These are phyloP conservation scores for Hyaloperonospora brassicae DNA, from an alignment of 352 stramenopile species.

Conservation along the genomic window DNA sequence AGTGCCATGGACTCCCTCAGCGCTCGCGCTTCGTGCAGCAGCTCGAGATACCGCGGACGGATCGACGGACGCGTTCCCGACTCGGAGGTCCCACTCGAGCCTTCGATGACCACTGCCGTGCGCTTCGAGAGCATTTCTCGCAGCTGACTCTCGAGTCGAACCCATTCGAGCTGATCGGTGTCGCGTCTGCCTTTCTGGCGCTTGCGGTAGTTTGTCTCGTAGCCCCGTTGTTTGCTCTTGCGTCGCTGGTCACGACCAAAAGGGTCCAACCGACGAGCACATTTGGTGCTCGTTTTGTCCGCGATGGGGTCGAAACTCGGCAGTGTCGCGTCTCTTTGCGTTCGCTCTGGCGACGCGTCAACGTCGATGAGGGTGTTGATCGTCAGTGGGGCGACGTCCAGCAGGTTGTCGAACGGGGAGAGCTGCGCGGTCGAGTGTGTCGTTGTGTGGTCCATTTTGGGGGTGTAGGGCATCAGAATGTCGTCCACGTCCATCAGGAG, in stretches of 20 bases:
- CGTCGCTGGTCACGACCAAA: conserved; percentile 15
- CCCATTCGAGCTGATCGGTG: conserved; percentile 15
- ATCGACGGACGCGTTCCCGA: conserved; percentile 4
- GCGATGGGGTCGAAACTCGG: conserved; percentile 12
- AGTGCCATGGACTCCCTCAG: conserved; percentile 12
- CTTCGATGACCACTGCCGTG: conserved; percentile 10
- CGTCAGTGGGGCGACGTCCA: conserved; percentile 4
- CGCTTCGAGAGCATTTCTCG: conserved; percentile 19
- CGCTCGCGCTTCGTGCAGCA: conserved; percentile 20
- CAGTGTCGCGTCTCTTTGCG: neutral
- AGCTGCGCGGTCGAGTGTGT: conserved; percentile 3
- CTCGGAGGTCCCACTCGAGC: neutral
- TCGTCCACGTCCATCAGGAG: conserved; percentile 2
- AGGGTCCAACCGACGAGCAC: conserved; percentile 10
- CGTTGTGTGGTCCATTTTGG: conserved; percentile 10
- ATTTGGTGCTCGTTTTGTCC: conserved; percentile 10
- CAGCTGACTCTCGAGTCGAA: conserved; percentile 20
- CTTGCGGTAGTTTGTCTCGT: conserved; percentile 29
- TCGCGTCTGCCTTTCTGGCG: conserved; percentile 12
- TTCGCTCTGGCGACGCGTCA: conserved; percentile 2
- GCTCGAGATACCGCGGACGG: conserved; percentile 14
- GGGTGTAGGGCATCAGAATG: conserved; percentile 2
- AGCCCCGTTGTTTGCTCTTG: conserved; percentile 30
- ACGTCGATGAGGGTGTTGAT: conserved; percentile 6
- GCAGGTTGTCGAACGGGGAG: conserved; percentile 1